Base-by-base conservation (phyloP, 164 flowering plant species). In the Buxus sempervirens region DNA sequence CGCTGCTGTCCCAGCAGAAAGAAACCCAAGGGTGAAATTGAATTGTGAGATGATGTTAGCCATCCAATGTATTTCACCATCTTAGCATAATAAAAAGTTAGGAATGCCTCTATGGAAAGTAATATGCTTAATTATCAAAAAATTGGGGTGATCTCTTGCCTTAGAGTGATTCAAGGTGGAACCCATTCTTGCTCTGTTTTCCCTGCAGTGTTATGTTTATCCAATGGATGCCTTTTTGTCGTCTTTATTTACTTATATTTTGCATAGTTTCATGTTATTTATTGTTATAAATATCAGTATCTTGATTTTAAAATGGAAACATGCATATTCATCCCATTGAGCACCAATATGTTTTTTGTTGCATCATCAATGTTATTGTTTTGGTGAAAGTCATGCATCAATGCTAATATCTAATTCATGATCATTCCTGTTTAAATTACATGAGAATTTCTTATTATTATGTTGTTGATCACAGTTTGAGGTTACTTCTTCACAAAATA, bases 401-500 rank as follows among this genome's bases (percentile, higher is more conserved):
- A 0, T 24, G 28, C 54, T 18, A 28, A 25, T 54, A 19, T 54
- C 41, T 53, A 18, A 16, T 14, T 56, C 27, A 32, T 14, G 61
- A 27, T 16, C 19, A 16, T 63, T 62, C 22, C 42, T n/a, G 36
- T 13, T 59, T 59, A 58, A 48, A 58, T n/a, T 23, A 71, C 36
- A n/a, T 28, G 19, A 22, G 58, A 23, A 58, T 63, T 62, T 25
- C 6, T 48, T 6, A 13, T 32, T 38, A 18, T 32, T 16, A 26
- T 23, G 53, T 54, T 25, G 55, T 54, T 68, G 77, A 18, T 69
- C 73, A 32, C 91, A 95, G 99, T 81, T 88, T 95, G 76, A 87
- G 99, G 78, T 77, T 84, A 77, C 87, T 89, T 67, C 95, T 95
- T 71, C 98, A 90, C 73, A 78, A 82, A 73, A 79, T 77, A 71